phyloP scores from a whole-genome alignment of 805 yeast species.

The Metschnikowia amazonensis region DNA sequence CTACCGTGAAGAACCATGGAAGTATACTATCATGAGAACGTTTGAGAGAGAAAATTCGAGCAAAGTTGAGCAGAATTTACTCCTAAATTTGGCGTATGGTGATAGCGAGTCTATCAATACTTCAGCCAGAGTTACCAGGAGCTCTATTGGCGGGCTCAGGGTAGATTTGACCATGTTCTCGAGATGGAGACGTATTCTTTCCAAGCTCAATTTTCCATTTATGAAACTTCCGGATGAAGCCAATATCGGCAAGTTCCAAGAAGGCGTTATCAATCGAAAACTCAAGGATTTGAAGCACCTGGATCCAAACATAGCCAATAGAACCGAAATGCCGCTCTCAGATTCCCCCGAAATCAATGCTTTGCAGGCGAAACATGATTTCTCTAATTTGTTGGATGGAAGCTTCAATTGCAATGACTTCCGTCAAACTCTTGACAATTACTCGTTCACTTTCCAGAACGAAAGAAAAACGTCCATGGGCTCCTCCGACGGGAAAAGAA shows the following conservation, averaged over 20 bases:
- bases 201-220: constrained; percentile 40
- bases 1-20: constrained; percentile 80
- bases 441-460: constrained; percentile 21
- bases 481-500: constrained; percentile 9
- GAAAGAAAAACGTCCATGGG: constrained; percentile 8
- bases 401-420: constrained; percentile 28
- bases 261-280: constrained; percentile 12
- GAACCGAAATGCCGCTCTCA: background rate
- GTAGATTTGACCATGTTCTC: constrained; percentile 29
- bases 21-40: constrained; percentile 39
- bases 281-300: background rate
- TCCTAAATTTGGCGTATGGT: constrained; percentile 7
- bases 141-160: constrained; percentile 28
- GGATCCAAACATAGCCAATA: background rate
- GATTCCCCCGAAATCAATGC: constrained; percentile 9
- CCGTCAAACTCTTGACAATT: constrained; percentile 28
- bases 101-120: constrained; percentile 25
- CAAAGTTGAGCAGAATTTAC: constrained; percentile 21
- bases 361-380: constrained; percentile 30
- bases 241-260: constrained; percentile 23
- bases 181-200: constrained; percentile 38
- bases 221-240: constrained; percentile 42
- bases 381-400: constrained; percentile 34
- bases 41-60: constrained; percentile 33
- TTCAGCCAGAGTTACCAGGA: constrained; percentile 23